Conservation (phyloP, 164 flowering plant genomes). For the Tinospora cordifolia region DNA sequence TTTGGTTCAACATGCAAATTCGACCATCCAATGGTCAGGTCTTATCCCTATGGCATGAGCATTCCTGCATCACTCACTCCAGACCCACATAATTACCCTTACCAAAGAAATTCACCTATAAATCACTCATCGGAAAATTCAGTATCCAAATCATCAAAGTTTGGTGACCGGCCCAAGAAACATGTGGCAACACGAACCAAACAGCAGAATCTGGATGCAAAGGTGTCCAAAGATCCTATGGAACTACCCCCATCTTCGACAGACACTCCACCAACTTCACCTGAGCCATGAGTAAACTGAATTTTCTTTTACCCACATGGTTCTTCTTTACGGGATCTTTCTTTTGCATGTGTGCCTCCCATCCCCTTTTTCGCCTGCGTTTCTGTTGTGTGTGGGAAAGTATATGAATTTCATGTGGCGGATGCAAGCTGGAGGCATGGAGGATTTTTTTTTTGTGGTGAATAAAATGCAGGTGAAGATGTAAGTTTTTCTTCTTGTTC, state of each 20-base stretch:
- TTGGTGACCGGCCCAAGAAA: slow-evolving; percentile 14
- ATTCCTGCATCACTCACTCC: slow-evolving; percentile 30
- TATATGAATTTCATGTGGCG: slow-evolving; percentile 13
- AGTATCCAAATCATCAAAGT: slow-evolving; percentile 20
- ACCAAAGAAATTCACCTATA: slow-evolving; percentile 26
- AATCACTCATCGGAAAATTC: slow-evolving; percentile 21
- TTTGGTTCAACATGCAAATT: slow-evolving; percentile 67
- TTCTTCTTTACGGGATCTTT: slow-evolving; percentile 19
- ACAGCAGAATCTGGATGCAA: slow-evolving; percentile 11
- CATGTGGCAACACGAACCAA: slow-evolving; percentile 15
- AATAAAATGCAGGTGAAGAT: slow-evolving; percentile 45
- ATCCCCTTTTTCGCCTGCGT: slow-evolving; percentile 31
- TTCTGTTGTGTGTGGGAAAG: slow-evolving; percentile 26
- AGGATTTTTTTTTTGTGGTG: slow-evolving; percentile 37
- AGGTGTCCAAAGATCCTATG: slow-evolving; percentile 10
- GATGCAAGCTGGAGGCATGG: slow-evolving; percentile 24
- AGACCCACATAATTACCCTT: slow-evolving; percentile 25
- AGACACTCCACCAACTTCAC: slow-evolving; percentile 13
- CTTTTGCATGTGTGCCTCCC: slow-evolving; percentile 24
- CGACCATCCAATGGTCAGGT: slow-evolving; percentile 53
- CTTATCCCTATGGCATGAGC: slow-evolving; percentile 30
- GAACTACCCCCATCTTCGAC: slow-evolving; percentile 16
- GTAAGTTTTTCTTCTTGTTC: slow-evolving; percentile 12
- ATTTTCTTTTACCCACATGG: slow-evolving; percentile 8
- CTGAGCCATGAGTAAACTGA: slow-evolving; percentile 10